A percentile compares a stretch with the other conserved stretches of the same genome.
Conservation (phyloP, 768 basidiomycete genomes). For the Jaapia argillacea region DNA sequence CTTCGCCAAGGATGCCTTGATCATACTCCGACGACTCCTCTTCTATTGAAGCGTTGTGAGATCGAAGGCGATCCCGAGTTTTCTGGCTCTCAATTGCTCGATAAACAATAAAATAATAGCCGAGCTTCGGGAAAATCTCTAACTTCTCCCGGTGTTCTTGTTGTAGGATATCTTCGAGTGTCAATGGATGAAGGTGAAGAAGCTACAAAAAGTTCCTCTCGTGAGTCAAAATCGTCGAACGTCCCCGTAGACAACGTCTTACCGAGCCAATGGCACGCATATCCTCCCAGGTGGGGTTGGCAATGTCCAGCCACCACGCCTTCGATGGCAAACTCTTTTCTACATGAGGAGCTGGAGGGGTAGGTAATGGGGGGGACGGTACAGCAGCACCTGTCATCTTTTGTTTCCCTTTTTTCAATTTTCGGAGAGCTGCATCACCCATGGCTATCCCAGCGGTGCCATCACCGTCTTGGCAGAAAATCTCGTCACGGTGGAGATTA, state of each 20-base stretch:
- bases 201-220: constrained; percentile 31
- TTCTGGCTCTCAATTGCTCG: constrained; percentile 61
- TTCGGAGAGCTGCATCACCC: too few species aligned
- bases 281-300: constrained; percentile 83
- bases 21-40: constrained; percentile 9
- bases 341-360: constrained; percentile 11
- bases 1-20: constrained; percentile 51
- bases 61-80: constrained; percentile 28
- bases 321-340: constrained; percentile 23
- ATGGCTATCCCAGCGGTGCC: too few species aligned
- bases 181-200: constrained; percentile 83
- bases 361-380: constrained; percentile 1
- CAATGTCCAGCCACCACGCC: constrained; percentile 88
- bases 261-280: constrained; percentile 81
- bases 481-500: constrained; percentile 26
- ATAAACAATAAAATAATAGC: constrained; percentile 89
- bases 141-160: constrained; percentile 90
- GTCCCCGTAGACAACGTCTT: constrained; percentile 9
- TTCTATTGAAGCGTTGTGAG: constrained; percentile 17
- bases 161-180: constrained; percentile 87
- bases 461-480: constrained; percentile 20
- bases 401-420: constrained; percentile 38
- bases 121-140: constrained; percentile 77
- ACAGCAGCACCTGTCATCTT: constrained; percentile 13
- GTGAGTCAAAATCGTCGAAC: background rate